These are phyloP conservation scores for Boletus vinaceobasis DNA, from an alignment of 768 basidiomycete genomes.

Conservation along the genomic window DNA sequence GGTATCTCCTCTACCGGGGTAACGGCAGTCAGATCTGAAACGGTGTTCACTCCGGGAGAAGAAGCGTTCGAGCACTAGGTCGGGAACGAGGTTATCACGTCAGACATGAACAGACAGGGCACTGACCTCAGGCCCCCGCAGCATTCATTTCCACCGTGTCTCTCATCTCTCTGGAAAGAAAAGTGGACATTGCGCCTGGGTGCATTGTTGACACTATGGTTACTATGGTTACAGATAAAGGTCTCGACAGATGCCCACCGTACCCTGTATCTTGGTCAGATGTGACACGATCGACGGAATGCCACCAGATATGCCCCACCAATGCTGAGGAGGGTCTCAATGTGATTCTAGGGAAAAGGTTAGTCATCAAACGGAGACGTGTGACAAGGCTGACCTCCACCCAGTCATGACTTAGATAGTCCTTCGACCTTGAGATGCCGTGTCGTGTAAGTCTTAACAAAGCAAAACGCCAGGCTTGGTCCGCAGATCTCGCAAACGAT, in stretches of 20 bases:
- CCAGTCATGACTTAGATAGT: constrained; percentile 54
- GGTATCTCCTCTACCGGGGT: constrained; percentile 65
- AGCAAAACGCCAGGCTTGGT: constrained; percentile 76
- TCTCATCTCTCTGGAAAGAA: constrained; percentile 94
- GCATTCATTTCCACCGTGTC: constrained; percentile 86
- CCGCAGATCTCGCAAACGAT: constrained; percentile 77
- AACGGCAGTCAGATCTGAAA: neutral
- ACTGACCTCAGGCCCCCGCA: constrained; percentile 69
- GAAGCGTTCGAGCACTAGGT: constrained; percentile 74
- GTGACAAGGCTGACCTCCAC: constrained; percentile 61
- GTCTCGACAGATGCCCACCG: constrained; percentile 46
- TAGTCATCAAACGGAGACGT: neutral
- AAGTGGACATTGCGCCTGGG: constrained; percentile 87
- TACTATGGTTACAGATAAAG: neutral
- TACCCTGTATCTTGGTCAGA: constrained; percentile 48
- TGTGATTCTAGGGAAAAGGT: constrained; percentile 54
- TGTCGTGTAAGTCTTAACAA: constrained; percentile 81
- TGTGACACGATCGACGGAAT: neutral
- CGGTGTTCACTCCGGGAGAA: constrained; percentile 64
- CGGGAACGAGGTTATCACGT: neutral
- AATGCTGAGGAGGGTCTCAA: constrained; percentile 81
- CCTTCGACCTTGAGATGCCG: constrained; percentile 73
- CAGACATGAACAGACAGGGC: neutral
- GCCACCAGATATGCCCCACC: constrained; percentile 81
- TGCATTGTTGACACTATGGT: neutral